Base-by-base conservation (phyloP, 2,329 filamentous ascomycete genomes). In the Rutstroemia sp. region DNA sequence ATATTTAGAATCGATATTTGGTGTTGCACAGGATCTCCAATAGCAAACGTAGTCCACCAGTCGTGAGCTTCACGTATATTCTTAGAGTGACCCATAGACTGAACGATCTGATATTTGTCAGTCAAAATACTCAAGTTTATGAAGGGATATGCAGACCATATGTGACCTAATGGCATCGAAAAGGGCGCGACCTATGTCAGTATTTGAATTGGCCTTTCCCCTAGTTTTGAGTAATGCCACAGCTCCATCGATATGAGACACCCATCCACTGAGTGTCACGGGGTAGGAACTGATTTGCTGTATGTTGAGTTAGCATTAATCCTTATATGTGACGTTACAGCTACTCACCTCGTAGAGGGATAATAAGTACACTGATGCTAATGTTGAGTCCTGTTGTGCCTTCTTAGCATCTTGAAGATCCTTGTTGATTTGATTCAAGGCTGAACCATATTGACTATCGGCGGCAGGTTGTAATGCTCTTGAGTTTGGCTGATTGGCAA, bases 121-220 rank as follows among this genome's bases (percentile, higher is more conserved):
- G 82, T 77, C 10, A 9, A 9, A 5, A n/a, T 17, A 19, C 17
- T 50, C 14, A 14, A 25, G 0, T 36, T 10, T 9, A 23, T 36
- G 17, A 16, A 6, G 23, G 16, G 8, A 12, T 45, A 12, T 23
- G 44, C 71, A 51, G 68, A 81, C 78, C 75, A 82, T 81, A 58
- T 84, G 78, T 2, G 79, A 81, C 54, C 81, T 75, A 21, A 84
- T 80, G 10, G 79, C 78, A 50, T 81, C 74, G 64, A 84, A 84
- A 14, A 84, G 71, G 52, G 76, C 73, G n/a, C 78, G 66, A 0
- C 80, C 81, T 4, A 73, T 69, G 64, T 73, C 75, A n/a, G 76
- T 79, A 46, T 72, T 69, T 17, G 80, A 68, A 61, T 80, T 77
- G 56, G 76, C 73, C 57, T 73, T 75, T 5, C 79, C 79, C 12